Evolutionary conservation across 2,329 filamentous ascomycete species (phyloP).

Genomic region (Sporothrix brunneoviolacea): DNA sequence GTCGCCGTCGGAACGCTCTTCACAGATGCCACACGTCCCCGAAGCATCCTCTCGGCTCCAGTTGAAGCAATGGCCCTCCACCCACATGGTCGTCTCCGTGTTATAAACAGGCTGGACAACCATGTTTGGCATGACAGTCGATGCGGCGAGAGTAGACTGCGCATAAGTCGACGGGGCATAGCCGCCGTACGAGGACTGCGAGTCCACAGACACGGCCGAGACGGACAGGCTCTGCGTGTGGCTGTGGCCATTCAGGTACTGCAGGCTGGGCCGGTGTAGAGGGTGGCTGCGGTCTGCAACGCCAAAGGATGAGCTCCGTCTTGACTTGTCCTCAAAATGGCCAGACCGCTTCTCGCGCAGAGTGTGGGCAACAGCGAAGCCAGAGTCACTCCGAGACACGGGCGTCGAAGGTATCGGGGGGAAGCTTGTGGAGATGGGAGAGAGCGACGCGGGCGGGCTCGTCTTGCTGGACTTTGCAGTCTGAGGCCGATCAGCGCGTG

Average conservation of each 20-base stretch:
- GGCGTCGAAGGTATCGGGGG: conserved; percentile 69
- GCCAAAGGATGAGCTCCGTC: conserved; percentile 89
- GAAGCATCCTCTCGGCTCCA: conserved; percentile 54
- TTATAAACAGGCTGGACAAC: conserved; percentile 71
- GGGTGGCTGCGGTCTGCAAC: conserved; percentile 60
- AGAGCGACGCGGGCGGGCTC: conserved; percentile 59
- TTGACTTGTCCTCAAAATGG: conserved; percentile 76
- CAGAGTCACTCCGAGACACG: conserved; percentile 85
- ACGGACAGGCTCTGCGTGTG: conserved; percentile 52
- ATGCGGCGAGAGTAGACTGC: conserved; percentile 77
- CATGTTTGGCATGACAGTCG: conserved; percentile 81
- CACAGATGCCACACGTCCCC: conserved; percentile 65
- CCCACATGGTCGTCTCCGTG: conserved; percentile 74
- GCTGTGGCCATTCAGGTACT: conserved; percentile 58
- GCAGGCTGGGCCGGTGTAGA: conserved; percentile 62
- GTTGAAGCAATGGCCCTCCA: conserved; percentile 75
- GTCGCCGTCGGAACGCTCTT: conserved; percentile 64
- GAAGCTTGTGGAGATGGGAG: conserved; percentile 72
- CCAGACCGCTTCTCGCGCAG: conserved; percentile 90
- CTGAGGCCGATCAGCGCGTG: conserved; percentile 66
- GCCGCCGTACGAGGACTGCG: conserved; percentile 63
- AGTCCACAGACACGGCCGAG: conserved; percentile 54
- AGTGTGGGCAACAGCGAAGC: conserved; percentile 77
- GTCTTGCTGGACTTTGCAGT: conserved; percentile 61
- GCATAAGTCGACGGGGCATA: conserved; percentile 82